Evolutionary conservation across 2,329 filamentous ascomycete genomes (phyloP).

Genomic region (Penicillium brevicompactum): DNA sequence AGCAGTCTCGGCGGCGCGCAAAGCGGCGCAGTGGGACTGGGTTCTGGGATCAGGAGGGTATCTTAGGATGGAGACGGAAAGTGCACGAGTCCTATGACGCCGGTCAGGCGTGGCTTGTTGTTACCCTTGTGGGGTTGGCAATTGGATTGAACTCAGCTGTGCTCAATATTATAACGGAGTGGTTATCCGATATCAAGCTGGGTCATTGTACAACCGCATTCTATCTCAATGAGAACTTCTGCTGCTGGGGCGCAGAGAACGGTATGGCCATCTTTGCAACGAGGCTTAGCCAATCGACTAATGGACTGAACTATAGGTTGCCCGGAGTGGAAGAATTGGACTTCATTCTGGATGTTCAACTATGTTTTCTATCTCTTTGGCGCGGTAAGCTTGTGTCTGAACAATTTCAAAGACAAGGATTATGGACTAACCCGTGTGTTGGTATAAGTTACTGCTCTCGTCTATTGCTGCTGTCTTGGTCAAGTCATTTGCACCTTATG

Average conservation of each 20-base stretch:
- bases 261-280: constrained; percentile 49
- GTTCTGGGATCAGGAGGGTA: constrained; percentile 68
- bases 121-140: constrained; percentile 85
- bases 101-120: constrained; percentile 96
- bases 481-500: constrained; percentile 90
- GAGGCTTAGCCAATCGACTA: constrained; percentile 4
- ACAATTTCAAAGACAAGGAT: no score
- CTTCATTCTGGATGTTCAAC: constrained; percentile 73
- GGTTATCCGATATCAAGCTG: constrained; percentile 92
- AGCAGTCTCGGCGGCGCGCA: constrained; percentile 78
- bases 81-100: constrained; percentile 89
- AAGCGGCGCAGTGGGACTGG: constrained; percentile 71
- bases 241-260: constrained; percentile 93
- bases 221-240: constrained; percentile 96
- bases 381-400: constrained; percentile 57
- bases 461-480: constrained; percentile 81
- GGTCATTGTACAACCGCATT: constrained; percentile 96
- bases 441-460: constrained; percentile 69
- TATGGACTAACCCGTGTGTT: no score
- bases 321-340: constrained; percentile 87
- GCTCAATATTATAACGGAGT: constrained; percentile 94
- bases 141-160: constrained; percentile 93
- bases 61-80: constrained; percentile 77
- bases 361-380: constrained; percentile 88
- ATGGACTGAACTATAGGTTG: constrained; percentile 60